Conservation (phyloP, 768 basidiomycete genomes). For the Russula virescens region DNA sequence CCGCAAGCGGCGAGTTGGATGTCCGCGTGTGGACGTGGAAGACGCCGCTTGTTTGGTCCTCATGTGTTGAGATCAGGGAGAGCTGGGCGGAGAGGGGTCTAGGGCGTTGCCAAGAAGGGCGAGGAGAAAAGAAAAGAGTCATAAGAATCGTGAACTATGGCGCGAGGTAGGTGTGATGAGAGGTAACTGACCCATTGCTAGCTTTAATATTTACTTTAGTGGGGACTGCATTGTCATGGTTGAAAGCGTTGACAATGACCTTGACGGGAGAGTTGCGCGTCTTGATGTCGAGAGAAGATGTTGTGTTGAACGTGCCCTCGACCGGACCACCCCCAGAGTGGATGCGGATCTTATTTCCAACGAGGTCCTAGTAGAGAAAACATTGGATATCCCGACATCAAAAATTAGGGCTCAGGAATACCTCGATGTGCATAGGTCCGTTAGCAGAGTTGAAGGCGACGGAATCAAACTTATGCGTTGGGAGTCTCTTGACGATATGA, state of each 20-base stretch:
- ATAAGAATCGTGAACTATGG: too few relatives aligned
- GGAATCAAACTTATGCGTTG: conserved; percentile 9
- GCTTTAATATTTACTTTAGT: conserved; percentile 8
- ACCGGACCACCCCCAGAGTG: conserved; percentile 9
- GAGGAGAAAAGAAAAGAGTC: too few relatives aligned
- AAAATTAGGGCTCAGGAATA: neutral
- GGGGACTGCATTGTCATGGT: neutral
- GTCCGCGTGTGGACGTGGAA: conserved; percentile 6
- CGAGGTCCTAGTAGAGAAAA: neutral
- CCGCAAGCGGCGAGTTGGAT: conserved; percentile 4
- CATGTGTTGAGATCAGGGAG: conserved; percentile 1
- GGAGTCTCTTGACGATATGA: neutral
- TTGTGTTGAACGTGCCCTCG: conserved; percentile 13
- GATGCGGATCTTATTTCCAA: conserved; percentile 2
- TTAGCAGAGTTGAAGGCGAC: conserved; percentile 1
- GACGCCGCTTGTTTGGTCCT: neutral
- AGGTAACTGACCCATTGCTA: conserved; percentile 10
- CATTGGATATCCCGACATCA: neutral
- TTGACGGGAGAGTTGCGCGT: conserved; percentile 10
- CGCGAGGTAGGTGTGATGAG: too few relatives aligned
- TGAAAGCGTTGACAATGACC: conserved; percentile 15
- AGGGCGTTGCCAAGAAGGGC: too few relatives aligned
- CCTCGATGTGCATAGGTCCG: neutral
- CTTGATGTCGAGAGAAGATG: conserved; percentile 1
- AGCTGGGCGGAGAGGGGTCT: neutral